Base-by-base conservation (phyloP, 2,329 filamentous ascomycete genomes). In the Eutypella sp. region DNA sequence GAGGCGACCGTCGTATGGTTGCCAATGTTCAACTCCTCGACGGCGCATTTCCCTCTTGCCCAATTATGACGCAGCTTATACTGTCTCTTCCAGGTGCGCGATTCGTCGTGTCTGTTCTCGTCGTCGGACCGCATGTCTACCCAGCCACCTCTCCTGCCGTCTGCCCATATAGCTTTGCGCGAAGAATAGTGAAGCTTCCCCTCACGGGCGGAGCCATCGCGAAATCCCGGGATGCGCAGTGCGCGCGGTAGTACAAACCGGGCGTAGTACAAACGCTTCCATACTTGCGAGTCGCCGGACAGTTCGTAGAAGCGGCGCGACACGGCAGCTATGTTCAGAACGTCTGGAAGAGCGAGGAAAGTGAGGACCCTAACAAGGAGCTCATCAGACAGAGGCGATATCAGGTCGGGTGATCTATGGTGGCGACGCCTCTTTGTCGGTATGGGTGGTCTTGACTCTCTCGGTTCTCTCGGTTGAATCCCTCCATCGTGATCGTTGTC, bases 51-150 rank as follows among this genome's bases (percentile, higher is more conserved):
- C 1, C 92, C 93, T 50, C 77, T 81, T 1, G 87, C 80, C 93
- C 93, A 97, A 67, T 97, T 97, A 62, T 96, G 87, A 39, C 88
- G 79, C 41, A 96, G 73, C 58, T 85, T 89, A 67, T 95, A 97
- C 58, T 93, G 87, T 50, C 80, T 78, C 70, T 95, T 63, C 61
- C 61, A 64, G 41, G 61, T 47, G 39, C 54, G 52, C 20, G 47
- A 51, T 5, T 51, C 45, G 7, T 50, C 46, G 5, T 44, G 36
- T 9, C 10, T 47, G 11, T 40, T 24, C 11, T 78, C 69, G 13
- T 82, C 64, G 13, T 82, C 64, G 48, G 77, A 72, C 31, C 76
- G 71, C 50, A 85, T 79, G 42, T 82, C 78, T 1, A 69, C 65
- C 48, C 69, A 60, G 15, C 71, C 71, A 15, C 70, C 69, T 37